Evolutionary conservation across 805 yeast species (phyloP), one percentile per base, ranked within the genome.

Genomic region (Candida suzukii): DNA sequence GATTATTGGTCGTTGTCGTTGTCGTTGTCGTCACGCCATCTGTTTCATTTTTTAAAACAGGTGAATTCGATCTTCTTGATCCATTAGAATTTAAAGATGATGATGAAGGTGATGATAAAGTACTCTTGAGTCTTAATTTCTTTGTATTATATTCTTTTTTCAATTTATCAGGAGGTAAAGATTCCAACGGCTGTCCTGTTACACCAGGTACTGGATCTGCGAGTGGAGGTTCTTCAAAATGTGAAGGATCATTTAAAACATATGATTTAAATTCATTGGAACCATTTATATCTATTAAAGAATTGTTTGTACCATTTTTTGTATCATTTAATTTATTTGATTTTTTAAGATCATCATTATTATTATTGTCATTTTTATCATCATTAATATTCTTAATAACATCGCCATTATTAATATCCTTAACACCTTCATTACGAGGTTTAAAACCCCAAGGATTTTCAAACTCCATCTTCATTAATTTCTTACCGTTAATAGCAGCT

Each of bases 131-230:
- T 22, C 19, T 9, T 9, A 11, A 29, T 26, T 29, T 40, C 28
- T 33, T 37, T n/a, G n/a, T n/a, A 14, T 29, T 22, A 46, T 55
- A 49, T 58, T 30, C 39, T 46, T 71, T 76, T 52, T 72, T 76
- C 29, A 75, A 63, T 51, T 75, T 80, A 3, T 67, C 60, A 16
- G 77, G 74, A 9, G 96, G 96, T 6, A 71, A 69, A n/a, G 75
- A 69, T 47, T 78, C 86, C 41, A 88, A 60, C 3, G 93, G 83
- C 32, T 78, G 67, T 2, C 96, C 96, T 0, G 91, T 81, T 30
- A 77, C 76, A 11, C 73, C 70, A 33, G 85, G 78, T 11, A 64
- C 57, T 0, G 83, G 78, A 29, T 68, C 72, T 1, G 76, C 72
- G 27, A 70, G 57, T 16, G 67, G 69, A 2, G 90, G 88, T 51